A percentile compares a stretch with the other conserved stretches of the same genome.
Evolutionary conservation across 1,284 basidiomycete species (phyloP).

Genomic region (Sanghuangporus sanghuang): DNA sequence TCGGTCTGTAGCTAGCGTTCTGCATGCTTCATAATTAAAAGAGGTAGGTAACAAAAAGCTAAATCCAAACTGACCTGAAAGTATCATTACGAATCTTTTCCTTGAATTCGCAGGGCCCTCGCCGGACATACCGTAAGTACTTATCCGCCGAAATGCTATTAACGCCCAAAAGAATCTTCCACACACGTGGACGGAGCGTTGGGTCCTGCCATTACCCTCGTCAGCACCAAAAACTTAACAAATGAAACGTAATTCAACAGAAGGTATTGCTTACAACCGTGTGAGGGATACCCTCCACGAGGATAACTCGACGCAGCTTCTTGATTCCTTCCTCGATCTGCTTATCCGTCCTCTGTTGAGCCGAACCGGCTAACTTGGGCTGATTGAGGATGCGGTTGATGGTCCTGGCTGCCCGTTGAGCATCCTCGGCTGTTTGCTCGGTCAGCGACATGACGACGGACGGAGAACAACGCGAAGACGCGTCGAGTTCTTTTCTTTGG

Average conservation of each 20-base stretch:
- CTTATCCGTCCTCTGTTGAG: slow-evolving; percentile 53
- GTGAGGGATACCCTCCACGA: slow-evolving; percentile 85
- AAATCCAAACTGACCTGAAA: slow-evolving; percentile 49
- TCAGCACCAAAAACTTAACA: not conserved
- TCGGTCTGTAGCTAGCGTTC: slow-evolving; percentile 91
- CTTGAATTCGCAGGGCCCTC: slow-evolving; percentile 81
- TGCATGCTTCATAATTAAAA: slow-evolving; percentile 32
- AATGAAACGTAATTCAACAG: not conserved
- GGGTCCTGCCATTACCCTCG: slow-evolving; percentile 48
- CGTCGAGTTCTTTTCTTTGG: not conserved
- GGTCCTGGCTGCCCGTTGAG: slow-evolving; percentile 45
- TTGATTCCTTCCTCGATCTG: slow-evolving; percentile 78
- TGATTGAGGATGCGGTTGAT: slow-evolving; percentile 75
- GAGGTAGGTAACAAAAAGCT: not conserved
- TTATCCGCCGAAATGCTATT: slow-evolving; percentile 70
- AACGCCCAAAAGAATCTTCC: slow-evolving; percentile 88
- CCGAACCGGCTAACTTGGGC: slow-evolving; percentile 49
- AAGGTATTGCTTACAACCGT: slow-evolving; percentile 38
- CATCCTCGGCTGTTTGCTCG: slow-evolving; percentile 3
- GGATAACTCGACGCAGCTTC: slow-evolving; percentile 76
- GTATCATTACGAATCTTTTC: slow-evolving; percentile 86
- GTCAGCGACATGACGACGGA: not conserved
- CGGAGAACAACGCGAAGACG: not conserved
- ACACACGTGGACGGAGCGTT: slow-evolving; percentile 74
- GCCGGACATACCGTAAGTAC: slow-evolving; percentile 77